These are phyloP conservation scores for Fusarium azukiicola DNA, from an alignment of 2,329 filamentous ascomycete species.

Conservation along the genomic window DNA sequence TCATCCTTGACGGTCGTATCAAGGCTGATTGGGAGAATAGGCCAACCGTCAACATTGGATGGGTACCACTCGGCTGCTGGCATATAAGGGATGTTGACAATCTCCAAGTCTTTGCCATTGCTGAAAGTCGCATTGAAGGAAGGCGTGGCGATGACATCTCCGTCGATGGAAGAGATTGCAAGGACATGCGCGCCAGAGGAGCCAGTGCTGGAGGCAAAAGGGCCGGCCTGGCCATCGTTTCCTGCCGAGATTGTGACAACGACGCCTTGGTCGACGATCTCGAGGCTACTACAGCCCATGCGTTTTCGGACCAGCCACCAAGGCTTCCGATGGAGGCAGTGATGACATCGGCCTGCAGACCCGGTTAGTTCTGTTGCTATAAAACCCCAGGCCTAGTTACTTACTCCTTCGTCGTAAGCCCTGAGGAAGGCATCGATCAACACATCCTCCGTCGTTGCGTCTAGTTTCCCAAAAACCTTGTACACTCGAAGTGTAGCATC, in stretches of 20 bases:
- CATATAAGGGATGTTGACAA: conserved; percentile 26
- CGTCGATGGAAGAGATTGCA: conserved; percentile 67
- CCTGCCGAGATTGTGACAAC: conserved; percentile 68
- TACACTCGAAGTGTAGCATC: conserved; percentile 54
- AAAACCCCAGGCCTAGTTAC: background rate
- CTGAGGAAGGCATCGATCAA: conserved; percentile 60
- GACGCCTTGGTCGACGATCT: conserved; percentile 65
- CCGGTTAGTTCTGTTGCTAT: background rate
- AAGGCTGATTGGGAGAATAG: background rate
- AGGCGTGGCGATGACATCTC: conserved; percentile 38
- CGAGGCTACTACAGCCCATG: conserved; percentile 58
- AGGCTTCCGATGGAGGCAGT: conserved; percentile 56
- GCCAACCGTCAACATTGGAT: background rate
- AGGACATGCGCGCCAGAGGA: conserved; percentile 67
- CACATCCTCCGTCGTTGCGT: conserved; percentile 12
- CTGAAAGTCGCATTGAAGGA: conserved; percentile 56
- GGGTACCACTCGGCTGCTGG: conserved; percentile 1
- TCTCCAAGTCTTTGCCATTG: conserved; percentile 55
- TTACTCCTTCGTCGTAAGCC: conserved; percentile 60
- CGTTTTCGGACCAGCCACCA: conserved; percentile 54
- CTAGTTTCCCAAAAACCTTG: conserved; percentile 49
- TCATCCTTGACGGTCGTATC: background rate
- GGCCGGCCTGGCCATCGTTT: conserved; percentile 66
- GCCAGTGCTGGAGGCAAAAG: conserved; percentile 66
- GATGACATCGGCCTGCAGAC: conserved; percentile 56